phyloP scores from a whole-genome alignment of 106 monocot species.

The Hemerocallis citrina region DNA sequence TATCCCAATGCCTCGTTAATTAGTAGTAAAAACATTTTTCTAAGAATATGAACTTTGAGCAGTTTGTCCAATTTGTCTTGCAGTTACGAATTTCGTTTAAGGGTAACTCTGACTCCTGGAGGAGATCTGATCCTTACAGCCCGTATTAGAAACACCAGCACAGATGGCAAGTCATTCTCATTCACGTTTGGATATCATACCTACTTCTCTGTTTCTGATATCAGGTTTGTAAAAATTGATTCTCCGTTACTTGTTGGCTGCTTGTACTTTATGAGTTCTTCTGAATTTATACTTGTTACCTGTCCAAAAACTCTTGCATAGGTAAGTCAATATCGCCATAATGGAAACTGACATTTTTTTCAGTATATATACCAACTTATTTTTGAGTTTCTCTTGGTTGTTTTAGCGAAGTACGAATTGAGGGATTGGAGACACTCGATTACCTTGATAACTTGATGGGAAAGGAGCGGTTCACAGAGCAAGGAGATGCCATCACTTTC shows the following conservation, averaged over 20 bases:
- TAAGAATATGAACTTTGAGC: too few species aligned
- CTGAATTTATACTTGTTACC: not conserved
- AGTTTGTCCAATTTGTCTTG: conserved; percentile 7
- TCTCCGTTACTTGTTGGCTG: not conserved
- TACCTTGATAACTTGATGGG: conserved; percentile 66
- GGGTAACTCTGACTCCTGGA: conserved; percentile 47
- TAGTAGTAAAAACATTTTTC: too few species aligned
- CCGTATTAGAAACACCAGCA: conserved; percentile 63
- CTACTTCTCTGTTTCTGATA: conserved; percentile 68
- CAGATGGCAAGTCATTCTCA: conserved; percentile 58
- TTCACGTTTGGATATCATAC: conserved; percentile 76
- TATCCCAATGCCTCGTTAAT: too few species aligned
- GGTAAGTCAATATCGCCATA: too few species aligned
- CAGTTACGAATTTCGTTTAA: conserved; percentile 68
- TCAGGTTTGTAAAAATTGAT: conserved; percentile 44
- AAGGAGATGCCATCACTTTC: conserved; percentile 81
- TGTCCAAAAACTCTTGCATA: not conserved
- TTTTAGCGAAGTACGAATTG: conserved; percentile 78
- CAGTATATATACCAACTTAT: not conserved
- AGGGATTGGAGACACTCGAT: conserved; percentile 88
- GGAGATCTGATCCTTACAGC: conserved; percentile 81
- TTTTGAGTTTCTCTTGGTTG: not conserved
- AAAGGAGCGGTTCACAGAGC: conserved; percentile 65
- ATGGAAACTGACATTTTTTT: too few species aligned
- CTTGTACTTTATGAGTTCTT: not conserved